A percentile compares a stretch with the other conserved stretches of the same genome.
phyloP scores from a whole-genome alignment of 192 early-diverging fungal species.

The Umbelopsis ramanniana region DNA sequence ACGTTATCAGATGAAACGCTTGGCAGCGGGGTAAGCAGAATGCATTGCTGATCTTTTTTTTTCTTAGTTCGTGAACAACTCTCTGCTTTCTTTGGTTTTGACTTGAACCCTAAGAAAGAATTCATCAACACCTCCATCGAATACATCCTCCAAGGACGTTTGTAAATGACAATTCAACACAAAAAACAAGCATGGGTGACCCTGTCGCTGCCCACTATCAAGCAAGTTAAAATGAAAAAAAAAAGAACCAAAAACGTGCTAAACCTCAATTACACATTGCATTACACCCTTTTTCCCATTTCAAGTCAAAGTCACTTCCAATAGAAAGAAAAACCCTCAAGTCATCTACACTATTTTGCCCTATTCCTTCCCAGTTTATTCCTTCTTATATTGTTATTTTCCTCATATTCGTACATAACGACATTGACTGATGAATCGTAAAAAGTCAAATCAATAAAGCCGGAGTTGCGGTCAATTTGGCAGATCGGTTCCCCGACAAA shows the following conservation, averaged over 20 bases:
- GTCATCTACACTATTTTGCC: background rate
- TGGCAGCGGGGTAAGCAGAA: slow-evolving; percentile 38
- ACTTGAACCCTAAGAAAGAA: slow-evolving; percentile 81
- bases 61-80: slow-evolving; percentile 88
- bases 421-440: background rate
- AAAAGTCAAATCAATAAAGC: background rate
- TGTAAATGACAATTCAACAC: slow-evolving; percentile 34
- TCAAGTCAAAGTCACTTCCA: background rate
- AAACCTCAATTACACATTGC: background rate
- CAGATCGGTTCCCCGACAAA: background rate
- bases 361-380: background rate
- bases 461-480: slow-evolving; percentile 4
- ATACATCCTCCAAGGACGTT: slow-evolving; percentile 47
- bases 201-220: background rate
- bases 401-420: background rate
- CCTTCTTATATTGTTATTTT: too few species aligned
- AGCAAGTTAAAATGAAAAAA: background rate
- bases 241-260: background rate
- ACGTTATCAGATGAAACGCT: slow-evolving; percentile 13
- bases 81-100: slow-evolving; percentile 76
- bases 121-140: slow-evolving; percentile 92
- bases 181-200: background rate
- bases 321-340: background rate
- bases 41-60: slow-evolving; percentile 41
- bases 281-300: background rate